Conservation (phyloP, 2,329 filamentous ascomycete genomes). For the Stagonosporopsis chrysanthemi region DNA sequence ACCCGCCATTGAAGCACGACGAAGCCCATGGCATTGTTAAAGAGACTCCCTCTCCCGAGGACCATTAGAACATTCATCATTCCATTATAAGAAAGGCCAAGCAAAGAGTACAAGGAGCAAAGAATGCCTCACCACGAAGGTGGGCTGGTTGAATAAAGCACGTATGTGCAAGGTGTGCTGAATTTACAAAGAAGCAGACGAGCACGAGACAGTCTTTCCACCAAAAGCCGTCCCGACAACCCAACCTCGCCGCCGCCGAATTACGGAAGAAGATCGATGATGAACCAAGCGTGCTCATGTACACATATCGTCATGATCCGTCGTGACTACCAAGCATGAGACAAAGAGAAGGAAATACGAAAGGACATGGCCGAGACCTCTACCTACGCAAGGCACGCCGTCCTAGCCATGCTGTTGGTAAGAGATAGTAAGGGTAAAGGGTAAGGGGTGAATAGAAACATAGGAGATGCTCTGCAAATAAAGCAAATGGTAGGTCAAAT, state of each 20-base stretch:
- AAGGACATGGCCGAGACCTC: conserved; percentile 14
- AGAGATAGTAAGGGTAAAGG: conserved; percentile 25
- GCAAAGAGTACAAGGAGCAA: conserved; percentile 28
- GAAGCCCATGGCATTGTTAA: conserved; percentile 31
- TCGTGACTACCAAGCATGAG: conserved; percentile 29
- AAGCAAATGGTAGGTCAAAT: conserved; percentile 28
- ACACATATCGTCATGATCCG: conserved; percentile 38
- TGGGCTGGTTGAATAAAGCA: conserved; percentile 29
- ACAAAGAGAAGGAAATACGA: conserved; percentile 22
- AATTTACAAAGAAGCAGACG: conserved; percentile 37
- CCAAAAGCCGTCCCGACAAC: conserved; percentile 11
- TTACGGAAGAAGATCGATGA: conserved; percentile 38
- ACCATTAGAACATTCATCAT: conserved; percentile 35
- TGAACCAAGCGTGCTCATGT: conserved; percentile 27
- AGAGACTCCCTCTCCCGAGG: conserved; percentile 25
- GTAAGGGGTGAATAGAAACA: conserved; percentile 37
- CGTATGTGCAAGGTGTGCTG: conserved; percentile 29
- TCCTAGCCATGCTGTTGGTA: conserved; percentile 23
- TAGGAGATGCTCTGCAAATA: conserved; percentile 43
- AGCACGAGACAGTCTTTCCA: conserved; percentile 15
- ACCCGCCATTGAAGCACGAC: conserved; percentile 32
- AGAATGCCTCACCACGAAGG: conserved; percentile 22
- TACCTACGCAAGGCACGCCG: conserved; percentile 23
- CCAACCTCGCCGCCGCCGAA: conserved; percentile 20
- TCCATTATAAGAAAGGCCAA: conserved; percentile 35